phyloP scores from a whole-genome alignment of 768 basidiomycete species.

The Suillus occidentalis region DNA sequence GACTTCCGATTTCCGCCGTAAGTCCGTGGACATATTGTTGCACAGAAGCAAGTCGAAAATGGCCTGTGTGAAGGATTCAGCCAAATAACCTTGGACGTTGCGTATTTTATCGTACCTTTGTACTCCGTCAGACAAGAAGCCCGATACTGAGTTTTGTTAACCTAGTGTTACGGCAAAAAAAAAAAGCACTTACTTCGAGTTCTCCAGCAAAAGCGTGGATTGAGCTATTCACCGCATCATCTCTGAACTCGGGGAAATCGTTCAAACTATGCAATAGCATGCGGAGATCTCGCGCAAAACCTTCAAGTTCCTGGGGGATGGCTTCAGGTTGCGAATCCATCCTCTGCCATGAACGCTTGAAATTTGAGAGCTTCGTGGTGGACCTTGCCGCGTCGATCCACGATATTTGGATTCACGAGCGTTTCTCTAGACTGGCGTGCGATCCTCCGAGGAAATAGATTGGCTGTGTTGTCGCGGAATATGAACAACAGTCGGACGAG shows the following conservation, averaged over 20 bases:
- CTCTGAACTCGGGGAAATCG: slow-evolving; percentile 46
- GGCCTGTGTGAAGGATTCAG: slow-evolving; percentile 26
- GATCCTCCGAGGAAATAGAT: slow-evolving; percentile 43
- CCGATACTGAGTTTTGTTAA: slow-evolving; percentile 37
- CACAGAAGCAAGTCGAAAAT: slow-evolving; percentile 44
- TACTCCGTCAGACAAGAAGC: slow-evolving; percentile 43
- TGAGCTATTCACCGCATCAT: slow-evolving; percentile 42
- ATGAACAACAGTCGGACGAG: slow-evolving; percentile 42
- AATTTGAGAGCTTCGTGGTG: slow-evolving; percentile 25
- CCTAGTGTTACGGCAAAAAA: neutral
- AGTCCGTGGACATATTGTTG: slow-evolving; percentile 45
- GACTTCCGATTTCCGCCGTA: slow-evolving; percentile 40
- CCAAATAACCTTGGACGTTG: neutral
- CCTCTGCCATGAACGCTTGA: slow-evolving; percentile 29
- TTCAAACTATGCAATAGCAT: slow-evolving; percentile 43
- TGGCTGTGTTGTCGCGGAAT: slow-evolving; percentile 46
- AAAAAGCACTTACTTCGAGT: slow-evolving; percentile 32
- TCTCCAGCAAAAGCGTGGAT: slow-evolving; percentile 41
- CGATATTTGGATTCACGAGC: slow-evolving; percentile 25
- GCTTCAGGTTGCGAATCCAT: slow-evolving; percentile 40
- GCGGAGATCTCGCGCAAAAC: slow-evolving; percentile 40
- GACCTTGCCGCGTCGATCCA: slow-evolving; percentile 17
- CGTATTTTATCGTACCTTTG: slow-evolving; percentile 25
- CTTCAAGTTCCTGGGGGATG: slow-evolving; percentile 39
- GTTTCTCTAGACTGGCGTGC: slow-evolving; percentile 29